Base-by-base conservation (phyloP, 192 early-diverging fungal species). In the Coemansia sp. region DNA sequence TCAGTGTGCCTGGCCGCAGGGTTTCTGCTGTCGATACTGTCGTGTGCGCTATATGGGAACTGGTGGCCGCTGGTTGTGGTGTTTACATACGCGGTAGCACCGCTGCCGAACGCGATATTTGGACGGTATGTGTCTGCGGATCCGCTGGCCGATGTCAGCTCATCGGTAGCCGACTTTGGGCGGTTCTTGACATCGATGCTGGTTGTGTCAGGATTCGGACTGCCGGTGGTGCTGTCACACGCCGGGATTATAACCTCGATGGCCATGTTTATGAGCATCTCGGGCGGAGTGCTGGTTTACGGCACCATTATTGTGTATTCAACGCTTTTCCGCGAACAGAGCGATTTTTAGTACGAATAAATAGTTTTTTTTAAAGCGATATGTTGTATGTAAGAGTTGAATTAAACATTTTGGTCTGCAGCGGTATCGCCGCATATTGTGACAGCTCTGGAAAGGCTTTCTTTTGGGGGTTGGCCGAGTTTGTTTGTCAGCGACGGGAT, bases 21-120 rank as follows among this genome's bases (percentile, higher is more conserved):
- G 25, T 94, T 95, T 61, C 82, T 98, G 62, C 84, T 94, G 24
- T 92, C 92, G 55, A 95, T 97, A 67, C 85, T 98, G 52, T 97
- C 95, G 12, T 95, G 94, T 64, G 96, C 96, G 28, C 79, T 97
- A 57, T 93, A 90, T 82, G 85, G 92, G 67, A 97, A 94, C 71
- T 98, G 96, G 96, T 91, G 92, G 84, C 92, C 95, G 16, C 79
- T 98, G 35, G 84, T 95, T 35, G 95, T 97, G 69, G 94, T 95
- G 7, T 88, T 95, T 23, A 95, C 90, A 16, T 98, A 93, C 70
- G 83, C 93, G 19, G 52, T 98, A 60, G 95, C 96, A 18, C 95
- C 95, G 10, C 31, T 96, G 30, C 96, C 96, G 0, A 98, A 98
- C 68, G 87, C 86, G 40, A 62, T 98, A 22, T 92, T 87, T 67